phyloP scores from a whole-genome alignment of 139 green algal genomes.

The Tetraselmis chui region DNA sequence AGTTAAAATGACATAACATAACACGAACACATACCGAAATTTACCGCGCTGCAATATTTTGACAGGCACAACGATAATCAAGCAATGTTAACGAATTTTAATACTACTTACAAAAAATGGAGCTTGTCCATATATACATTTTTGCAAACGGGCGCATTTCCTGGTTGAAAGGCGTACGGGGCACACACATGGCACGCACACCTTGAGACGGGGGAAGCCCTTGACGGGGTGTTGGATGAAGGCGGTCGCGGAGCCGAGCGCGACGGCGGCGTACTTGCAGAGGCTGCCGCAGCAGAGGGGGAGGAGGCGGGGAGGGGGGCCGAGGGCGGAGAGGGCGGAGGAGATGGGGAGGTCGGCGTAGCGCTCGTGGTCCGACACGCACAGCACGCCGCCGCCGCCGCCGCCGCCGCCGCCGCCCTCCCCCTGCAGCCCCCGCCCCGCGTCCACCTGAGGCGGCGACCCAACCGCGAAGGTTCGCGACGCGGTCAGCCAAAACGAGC shows the following conservation, averaged over 20 bases:
- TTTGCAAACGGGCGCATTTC: no score
- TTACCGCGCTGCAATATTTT: no score
- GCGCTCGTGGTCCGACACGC: not conserved
- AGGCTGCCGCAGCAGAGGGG: constrained; percentile 2
- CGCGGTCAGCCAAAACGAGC: no score
- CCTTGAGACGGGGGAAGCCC: constrained; percentile 2
- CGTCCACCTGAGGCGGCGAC: not conserved
- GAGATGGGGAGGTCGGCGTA: not conserved
- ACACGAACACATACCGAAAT: no score
- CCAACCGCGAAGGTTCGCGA: no score
- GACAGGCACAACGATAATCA: no score
- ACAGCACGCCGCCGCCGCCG: not conserved
- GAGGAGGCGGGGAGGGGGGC: not conserved
- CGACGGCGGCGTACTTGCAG: constrained; percentile 8
- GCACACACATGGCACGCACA: no score
- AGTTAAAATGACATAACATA: no score
- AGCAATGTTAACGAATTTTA: no score
- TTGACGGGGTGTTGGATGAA: constrained; percentile 9
- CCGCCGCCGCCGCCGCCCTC: not conserved
- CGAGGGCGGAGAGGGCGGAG: not conserved
- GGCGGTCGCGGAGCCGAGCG: not conserved
- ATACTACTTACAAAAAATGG: no score
- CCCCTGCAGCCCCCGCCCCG: not conserved
- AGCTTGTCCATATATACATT: no score
- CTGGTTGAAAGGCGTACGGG: no score